Evolutionary conservation across 108 stramenopile genomes (phyloP).

Genomic region (Discostella stelligeroides): DNA sequence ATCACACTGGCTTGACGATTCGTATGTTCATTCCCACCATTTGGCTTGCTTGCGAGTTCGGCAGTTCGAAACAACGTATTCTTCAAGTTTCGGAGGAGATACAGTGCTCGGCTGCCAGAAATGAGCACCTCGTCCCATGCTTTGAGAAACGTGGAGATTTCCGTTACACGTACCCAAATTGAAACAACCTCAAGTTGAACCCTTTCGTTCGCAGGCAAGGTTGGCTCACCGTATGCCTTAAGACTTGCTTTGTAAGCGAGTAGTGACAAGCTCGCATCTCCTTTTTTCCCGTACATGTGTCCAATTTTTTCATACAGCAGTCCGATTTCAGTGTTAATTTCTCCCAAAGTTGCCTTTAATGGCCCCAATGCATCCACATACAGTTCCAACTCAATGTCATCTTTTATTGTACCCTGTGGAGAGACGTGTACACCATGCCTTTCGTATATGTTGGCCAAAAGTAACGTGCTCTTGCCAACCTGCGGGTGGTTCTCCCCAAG

Average conservation of each 20-base stretch:
- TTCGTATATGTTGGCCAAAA: conserved; percentile 44
- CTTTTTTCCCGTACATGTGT: conserved; percentile 41
- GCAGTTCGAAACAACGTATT: conserved; percentile 26
- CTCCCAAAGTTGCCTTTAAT: conserved; percentile 33
- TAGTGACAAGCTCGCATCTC: conserved; percentile 20
- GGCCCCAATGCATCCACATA: conserved; percentile 49
- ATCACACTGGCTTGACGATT: conserved; percentile 10
- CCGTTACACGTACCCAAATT: conserved; percentile 44
- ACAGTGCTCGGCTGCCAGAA: conserved; percentile 38
- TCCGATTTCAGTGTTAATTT: conserved; percentile 35
- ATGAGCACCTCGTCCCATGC: conserved; percentile 34
- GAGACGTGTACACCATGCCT: conserved; percentile 35
- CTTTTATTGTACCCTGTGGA: conserved; percentile 28
- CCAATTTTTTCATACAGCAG: conserved; percentile 44
- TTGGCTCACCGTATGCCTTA: conserved; percentile 41
- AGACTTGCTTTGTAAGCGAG: conserved; percentile 44
- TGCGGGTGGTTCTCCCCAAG: conserved; percentile 44
- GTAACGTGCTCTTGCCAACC: conserved; percentile 29
- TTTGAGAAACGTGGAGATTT: conserved; percentile 22
- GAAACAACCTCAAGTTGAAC: conserved; percentile 32
- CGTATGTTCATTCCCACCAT: not conserved
- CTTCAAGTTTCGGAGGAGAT: conserved; percentile 27
- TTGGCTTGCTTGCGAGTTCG: too few relatives aligned
- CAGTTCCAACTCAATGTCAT: conserved; percentile 33
- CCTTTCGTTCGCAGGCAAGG: conserved; percentile 16